Evolutionary conservation across 2,329 filamentous ascomycete species (phyloP).

Genomic region (Pseudopithomyces maydicus): DNA sequence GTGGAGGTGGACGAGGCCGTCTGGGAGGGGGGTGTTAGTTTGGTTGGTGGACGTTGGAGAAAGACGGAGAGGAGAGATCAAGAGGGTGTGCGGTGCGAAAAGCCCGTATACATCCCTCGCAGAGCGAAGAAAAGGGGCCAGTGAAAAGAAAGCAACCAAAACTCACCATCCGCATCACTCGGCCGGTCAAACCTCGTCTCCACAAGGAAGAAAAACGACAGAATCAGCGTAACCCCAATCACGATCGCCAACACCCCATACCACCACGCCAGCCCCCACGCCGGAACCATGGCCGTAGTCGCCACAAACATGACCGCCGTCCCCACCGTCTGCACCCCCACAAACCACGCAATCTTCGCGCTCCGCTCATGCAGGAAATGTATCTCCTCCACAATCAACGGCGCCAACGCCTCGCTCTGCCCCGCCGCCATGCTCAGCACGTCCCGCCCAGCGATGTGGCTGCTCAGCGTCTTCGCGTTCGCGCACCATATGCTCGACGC

Average conservation of each 20-base stretch:
- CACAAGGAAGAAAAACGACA: no score
- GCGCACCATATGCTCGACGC: conserved; percentile 14
- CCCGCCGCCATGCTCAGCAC: conserved; percentile 49
- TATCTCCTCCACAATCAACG: conserved; percentile 46
- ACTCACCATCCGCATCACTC: no score
- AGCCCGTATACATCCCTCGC: no score
- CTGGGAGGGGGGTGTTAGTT: no score
- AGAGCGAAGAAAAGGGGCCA: no score
- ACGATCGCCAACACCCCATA: conserved; percentile 49
- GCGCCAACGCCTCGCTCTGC: conserved; percentile 51
- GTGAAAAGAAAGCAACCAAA: no score
- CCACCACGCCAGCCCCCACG: conserved; percentile 50
- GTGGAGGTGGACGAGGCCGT: no score
- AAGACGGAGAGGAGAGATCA: no score
- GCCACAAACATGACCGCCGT: conserved; percentile 47
- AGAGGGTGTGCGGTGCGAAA: no score
- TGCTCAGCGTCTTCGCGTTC: conserved; percentile 21
- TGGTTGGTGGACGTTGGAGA: no score
- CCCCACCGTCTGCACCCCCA: conserved; percentile 47
- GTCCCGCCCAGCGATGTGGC: conserved; percentile 47
- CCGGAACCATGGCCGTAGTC: conserved; percentile 50
- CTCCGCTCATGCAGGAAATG: conserved; percentile 54
- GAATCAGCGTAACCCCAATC: conserved; percentile 24
- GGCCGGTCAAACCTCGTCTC: no score
- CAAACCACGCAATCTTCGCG: conserved; percentile 49